Conservation (phyloP, 1,284 basidiomycete genomes). For the Trichosporon asahii region DNA sequence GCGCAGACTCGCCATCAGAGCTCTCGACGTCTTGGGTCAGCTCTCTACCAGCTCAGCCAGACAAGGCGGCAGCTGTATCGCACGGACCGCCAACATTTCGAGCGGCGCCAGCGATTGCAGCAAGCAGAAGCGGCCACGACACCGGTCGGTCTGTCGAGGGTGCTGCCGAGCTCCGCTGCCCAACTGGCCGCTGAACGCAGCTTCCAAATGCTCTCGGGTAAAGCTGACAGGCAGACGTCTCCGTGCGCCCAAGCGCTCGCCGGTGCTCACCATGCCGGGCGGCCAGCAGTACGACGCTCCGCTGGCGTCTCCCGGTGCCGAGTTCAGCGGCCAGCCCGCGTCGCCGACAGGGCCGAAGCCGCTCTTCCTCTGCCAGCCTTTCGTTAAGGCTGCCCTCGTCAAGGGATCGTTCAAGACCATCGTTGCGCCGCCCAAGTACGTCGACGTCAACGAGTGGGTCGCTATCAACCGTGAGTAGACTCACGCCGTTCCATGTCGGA, state of each 20-base stretch:
- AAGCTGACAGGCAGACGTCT: constrained; percentile 38
- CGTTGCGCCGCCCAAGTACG: constrained; percentile 93
- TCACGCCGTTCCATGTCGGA: no score
- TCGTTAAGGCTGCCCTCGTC: constrained; percentile 93
- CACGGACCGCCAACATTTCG: neutral
- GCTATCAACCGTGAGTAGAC: constrained; percentile 88
- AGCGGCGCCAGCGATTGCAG: neutral
- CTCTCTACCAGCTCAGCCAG: neutral
- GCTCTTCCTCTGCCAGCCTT: constrained; percentile 87
- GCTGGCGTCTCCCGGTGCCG: constrained; percentile 41
- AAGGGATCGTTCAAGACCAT: constrained; percentile 99
- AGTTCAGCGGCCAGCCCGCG: constrained; percentile 27
- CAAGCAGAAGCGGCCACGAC: constrained; percentile 1
- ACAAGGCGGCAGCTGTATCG: neutral
- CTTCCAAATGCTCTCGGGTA: no score
- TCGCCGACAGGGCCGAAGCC: constrained; percentile 52
- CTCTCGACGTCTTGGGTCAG: neutral
- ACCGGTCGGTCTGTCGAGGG: neutral
- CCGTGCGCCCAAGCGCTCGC: constrained; percentile 48
- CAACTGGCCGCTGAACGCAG: no score
- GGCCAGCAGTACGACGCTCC: constrained; percentile 38
- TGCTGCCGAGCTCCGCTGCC: constrained; percentile 14
- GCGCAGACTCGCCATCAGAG: neutral
- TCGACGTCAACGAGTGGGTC: constrained; percentile 98
- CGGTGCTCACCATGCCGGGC: constrained; percentile 27